Percentiles rank a stretch among this genome's conserved stretches.
Conservation (phyloP, 495 filamentous ascomycete species). For the Penicilliopsis zonata region DNA sequence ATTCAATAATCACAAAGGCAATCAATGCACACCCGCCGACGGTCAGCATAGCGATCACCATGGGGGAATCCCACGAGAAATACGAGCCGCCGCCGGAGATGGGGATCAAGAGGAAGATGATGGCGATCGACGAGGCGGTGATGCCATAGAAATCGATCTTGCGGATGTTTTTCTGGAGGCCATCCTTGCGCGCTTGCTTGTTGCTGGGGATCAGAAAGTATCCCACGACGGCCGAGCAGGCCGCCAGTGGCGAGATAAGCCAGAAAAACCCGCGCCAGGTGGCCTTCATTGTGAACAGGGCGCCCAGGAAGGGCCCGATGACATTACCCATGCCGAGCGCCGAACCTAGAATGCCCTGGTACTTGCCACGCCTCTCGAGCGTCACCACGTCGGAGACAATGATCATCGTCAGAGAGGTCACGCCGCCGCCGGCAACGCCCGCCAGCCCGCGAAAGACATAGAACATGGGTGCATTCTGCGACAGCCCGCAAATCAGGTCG, state of each 20-base stretch:
- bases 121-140: conserved; percentile 34
- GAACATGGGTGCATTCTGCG: conserved; percentile 36
- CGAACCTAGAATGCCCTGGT: conserved; percentile 32
- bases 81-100: conserved; percentile 51
- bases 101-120: conserved; percentile 48
- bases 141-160: conserved; percentile 47
- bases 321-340: conserved; percentile 31
- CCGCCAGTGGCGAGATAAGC: conserved; percentile 29
- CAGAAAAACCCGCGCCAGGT: conserved; percentile 41
- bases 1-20: conserved; percentile 43
- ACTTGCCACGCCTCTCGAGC: conserved; percentile 32
- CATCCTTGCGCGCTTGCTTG: conserved; percentile 14
- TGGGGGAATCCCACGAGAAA: conserved; percentile 46
- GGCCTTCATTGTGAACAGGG: conserved; percentile 29
- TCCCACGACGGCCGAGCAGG: conserved; percentile 25
- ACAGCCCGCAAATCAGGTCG: conserved; percentile 40
- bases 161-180: conserved; percentile 28
- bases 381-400: conserved; percentile 39
- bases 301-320: conserved; percentile 32
- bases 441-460: conserved; percentile 44
- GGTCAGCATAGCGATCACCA: conserved; percentile 50
- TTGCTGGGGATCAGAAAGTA: conserved; percentile 33
- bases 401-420: conserved; percentile 39
- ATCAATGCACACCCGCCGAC: conserved; percentile 35
- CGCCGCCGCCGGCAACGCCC: conserved; percentile 40